These are phyloP conservation scores for Funneliformis caledonium DNA, from an alignment of 371 early-diverging fungal genomes.

Conservation along the genomic window DNA sequence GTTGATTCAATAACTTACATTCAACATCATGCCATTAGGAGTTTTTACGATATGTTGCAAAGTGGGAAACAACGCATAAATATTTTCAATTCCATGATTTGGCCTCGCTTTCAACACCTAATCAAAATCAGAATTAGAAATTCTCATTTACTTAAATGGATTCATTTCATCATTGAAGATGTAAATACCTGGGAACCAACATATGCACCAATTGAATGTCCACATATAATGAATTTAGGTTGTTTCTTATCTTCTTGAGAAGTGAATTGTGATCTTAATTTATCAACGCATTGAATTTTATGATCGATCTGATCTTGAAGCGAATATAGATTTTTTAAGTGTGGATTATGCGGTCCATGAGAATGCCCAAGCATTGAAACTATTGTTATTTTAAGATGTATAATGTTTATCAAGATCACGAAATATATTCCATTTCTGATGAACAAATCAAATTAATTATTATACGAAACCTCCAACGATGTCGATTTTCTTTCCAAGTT, in stretches of 20 bases:
- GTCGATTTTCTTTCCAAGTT: conserved; percentile 50
- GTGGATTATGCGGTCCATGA: conserved; percentile 44
- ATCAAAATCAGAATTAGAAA: not conserved
- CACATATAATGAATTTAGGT: conserved; percentile 64
- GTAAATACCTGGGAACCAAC: conserved; percentile 53
- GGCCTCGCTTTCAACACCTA: conserved; percentile 64
- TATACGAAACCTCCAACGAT: conserved; percentile 57
- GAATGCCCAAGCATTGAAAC: conserved; percentile 67
- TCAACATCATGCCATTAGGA: conserved; percentile 72
- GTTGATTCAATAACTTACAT: conserved; percentile 46
- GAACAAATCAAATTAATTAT: not conserved
- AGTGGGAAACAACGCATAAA: conserved; percentile 80
- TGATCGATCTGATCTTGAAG: conserved; percentile 73
- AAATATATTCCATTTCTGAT: not conserved
- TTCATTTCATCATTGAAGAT: conserved; percentile 3
- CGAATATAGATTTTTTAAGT: conserved; percentile 49
- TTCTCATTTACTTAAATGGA: not conserved
- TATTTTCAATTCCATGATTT: conserved; percentile 58
- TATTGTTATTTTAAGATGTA: conserved; percentile 18
- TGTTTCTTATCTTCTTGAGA: not conserved
- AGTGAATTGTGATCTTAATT: conserved; percentile 53
- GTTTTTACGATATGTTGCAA: conserved; percentile 75
- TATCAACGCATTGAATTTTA: conserved; percentile 68
- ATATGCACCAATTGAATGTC: conserved; percentile 75
- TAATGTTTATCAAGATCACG: not conserved